Base-by-base conservation (phyloP, 2,329 filamentous ascomycete genomes). In the Cladosporium phlei region DNA sequence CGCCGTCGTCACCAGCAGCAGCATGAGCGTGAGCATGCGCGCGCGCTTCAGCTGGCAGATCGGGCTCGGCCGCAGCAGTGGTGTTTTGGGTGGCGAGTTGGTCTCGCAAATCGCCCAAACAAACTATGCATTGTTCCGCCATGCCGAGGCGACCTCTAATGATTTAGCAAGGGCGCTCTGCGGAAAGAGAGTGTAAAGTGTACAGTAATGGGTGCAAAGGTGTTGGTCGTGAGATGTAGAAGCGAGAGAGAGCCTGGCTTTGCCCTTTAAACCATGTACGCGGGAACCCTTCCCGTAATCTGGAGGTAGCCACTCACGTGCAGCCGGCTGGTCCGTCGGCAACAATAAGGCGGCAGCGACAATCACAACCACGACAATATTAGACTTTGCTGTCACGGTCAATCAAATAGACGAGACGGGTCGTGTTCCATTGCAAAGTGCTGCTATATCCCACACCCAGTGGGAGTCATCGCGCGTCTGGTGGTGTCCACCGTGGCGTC, bases 91-190 rank as follows among this genome's bases (percentile, higher is more conserved):
- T 62, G 73, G 71, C 72, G 69, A 71, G 70, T 66, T 70, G 72
- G 70, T 72, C 74, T 68, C 74, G 77, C 69, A 85, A 77, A 72
- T 84, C 80, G 72, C 80, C 80, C 71, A 85, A 73, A 72, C 81
- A 85, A 66, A 85, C 81, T 69, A 85, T 85, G 69, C 81, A 85
- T 59, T 78, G 80, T 66, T 83, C 80, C 68, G 79, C 77, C 80
- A 82, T 83, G 56, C 42, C 30, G 24, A 28, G 24, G 42, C 42
- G 42, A 37, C 19, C 42, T 27, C 24, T 28, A 12, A 29, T 17
- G 17, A 35, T 12, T 35, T 17, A 37, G 16, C 24, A 37, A 17
- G 32, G 24, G 32, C 42, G n/a, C n/a, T n/a, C n/a, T n/a, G n/a
- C n/a, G n/a, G n/a, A n/a, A n/a, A n/a, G n/a, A n/a, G n/a, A n/a